Evolutionary conservation across 2,329 filamentous ascomycete genomes (phyloP).

Genomic region (Aspergillus jensenii): DNA sequence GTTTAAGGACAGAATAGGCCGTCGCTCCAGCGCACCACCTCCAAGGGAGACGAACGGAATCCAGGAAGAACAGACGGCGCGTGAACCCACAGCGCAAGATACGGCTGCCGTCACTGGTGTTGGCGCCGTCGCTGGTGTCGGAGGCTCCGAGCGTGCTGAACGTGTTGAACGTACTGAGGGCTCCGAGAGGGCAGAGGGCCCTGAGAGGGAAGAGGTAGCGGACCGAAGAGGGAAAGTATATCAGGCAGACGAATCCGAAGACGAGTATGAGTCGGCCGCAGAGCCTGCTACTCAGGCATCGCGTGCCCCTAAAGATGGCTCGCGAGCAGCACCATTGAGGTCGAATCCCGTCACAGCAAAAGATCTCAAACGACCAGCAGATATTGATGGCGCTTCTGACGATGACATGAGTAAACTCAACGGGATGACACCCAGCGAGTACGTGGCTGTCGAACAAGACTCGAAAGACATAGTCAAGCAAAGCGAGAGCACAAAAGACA

Average conservation of each 20-base stretch:
- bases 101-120: background rate
- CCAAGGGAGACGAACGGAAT: conserved; percentile 5
- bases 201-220: background rate
- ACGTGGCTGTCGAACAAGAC: conserved; percentile 8
- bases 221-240: background rate
- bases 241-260: background rate
- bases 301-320: conserved; percentile 9
- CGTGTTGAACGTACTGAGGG: background rate
- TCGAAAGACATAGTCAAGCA: conserved; percentile 18
- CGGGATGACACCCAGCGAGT: conserved; percentile 18
- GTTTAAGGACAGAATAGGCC: conserved; percentile 32
- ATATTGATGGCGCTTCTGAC: conserved; percentile 10
- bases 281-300: background rate
- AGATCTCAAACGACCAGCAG: conserved; percentile 19
- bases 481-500: conserved; percentile 17
- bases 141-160: background rate
- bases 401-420: conserved; percentile 17
- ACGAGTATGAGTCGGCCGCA: background rate
- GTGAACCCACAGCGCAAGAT: background rate
- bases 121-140: background rate
- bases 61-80: background rate
- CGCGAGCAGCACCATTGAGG: conserved; percentile 26
- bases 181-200: background rate
- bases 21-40: conserved; percentile 26
- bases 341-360: conserved; percentile 31